phyloP scores from a whole-genome alignment of 805 yeast genomes.

The Ogataea polymorpha region DNA sequence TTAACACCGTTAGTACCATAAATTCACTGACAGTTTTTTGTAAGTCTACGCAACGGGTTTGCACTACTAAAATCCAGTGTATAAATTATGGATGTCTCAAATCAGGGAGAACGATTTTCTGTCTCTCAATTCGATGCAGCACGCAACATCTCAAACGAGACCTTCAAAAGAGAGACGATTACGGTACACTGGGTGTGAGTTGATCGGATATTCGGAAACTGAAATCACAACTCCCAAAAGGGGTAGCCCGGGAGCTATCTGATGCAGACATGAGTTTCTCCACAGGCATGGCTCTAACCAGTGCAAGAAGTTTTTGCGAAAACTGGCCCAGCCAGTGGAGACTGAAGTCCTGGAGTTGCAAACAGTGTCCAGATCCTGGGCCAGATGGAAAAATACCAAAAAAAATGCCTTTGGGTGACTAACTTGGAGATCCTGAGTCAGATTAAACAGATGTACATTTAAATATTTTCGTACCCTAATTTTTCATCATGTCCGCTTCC shows the following conservation, averaged over 20 bases:
- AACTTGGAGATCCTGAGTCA: slow-evolving; percentile 34
- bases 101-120: slow-evolving; percentile 91
- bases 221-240: slow-evolving; percentile 85
- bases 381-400: slow-evolving; percentile 59
- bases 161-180: slow-evolving; percentile 95
- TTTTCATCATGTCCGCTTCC: not conserved
- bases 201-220: slow-evolving; percentile 85
- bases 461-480: too few relatives aligned
- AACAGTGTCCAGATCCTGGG: slow-evolving; percentile 86
- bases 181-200: slow-evolving; percentile 98
- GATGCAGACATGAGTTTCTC: too few relatives aligned
- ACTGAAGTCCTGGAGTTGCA: too few relatives aligned
- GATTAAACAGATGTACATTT: not conserved
- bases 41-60: not conserved
- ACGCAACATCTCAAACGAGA: slow-evolving; percentile 98
- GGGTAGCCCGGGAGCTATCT: slow-evolving; percentile 54
- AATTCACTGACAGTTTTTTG: too few relatives aligned
- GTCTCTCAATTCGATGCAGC: slow-evolving; percentile 99
- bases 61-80: slow-evolving; percentile 2
- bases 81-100: slow-evolving; percentile 43
- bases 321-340: slow-evolving; percentile 93
- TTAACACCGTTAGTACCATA: too few relatives aligned
- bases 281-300: too few relatives aligned
- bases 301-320: slow-evolving; percentile 77
- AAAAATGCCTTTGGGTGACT: slow-evolving; percentile 35